phyloP scores from a whole-genome alignment of 2,329 filamentous ascomycete species.

The Dactylellina parvicollis region DNA sequence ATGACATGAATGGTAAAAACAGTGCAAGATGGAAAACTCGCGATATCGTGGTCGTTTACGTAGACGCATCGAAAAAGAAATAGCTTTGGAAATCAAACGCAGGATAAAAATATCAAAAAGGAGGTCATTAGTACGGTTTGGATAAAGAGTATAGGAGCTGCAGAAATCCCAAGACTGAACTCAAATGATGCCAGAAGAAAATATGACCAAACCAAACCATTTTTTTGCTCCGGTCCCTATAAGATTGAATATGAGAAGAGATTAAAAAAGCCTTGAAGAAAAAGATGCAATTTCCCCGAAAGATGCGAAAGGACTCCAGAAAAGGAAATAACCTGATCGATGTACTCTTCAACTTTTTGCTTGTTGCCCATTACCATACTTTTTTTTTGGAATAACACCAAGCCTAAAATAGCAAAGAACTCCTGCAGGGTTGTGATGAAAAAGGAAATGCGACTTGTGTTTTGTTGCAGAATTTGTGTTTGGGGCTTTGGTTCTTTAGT shows the following conservation, averaged over 20 bases:
- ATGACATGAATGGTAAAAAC: slow-evolving; percentile 48
- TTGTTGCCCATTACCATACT: not conserved
- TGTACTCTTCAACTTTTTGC: slow-evolving; percentile 37
- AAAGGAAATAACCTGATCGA: slow-evolving; percentile 34
- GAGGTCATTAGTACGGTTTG: slow-evolving; percentile 36
- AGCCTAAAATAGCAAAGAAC: slow-evolving; percentile 35
- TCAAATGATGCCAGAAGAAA: slow-evolving; percentile 26
- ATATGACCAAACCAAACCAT: slow-evolving; percentile 7
- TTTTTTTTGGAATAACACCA: slow-evolving; percentile 35
- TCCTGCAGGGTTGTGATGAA: not conserved
- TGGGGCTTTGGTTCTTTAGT: slow-evolving; percentile 4
- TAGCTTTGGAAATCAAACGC: slow-evolving; percentile 2
- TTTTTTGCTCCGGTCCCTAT: slow-evolving; percentile 31
- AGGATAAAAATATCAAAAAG: slow-evolving; percentile 7
- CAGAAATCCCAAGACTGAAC: slow-evolving; percentile 13
- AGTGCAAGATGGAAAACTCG: slow-evolving; percentile 14
- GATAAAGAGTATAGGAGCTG: slow-evolving; percentile 8
- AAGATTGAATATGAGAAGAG: slow-evolving; percentile 17
- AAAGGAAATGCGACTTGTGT: slow-evolving; percentile 29
- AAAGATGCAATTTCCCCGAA: slow-evolving; percentile 29
- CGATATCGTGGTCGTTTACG: slow-evolving; percentile 43
- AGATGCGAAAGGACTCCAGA: slow-evolving; percentile 34
- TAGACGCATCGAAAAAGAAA: slow-evolving; percentile 34
- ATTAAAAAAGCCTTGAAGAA: slow-evolving; percentile 31
- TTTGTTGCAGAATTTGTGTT: slow-evolving; percentile 17